phyloP scores from a whole-genome alignment of 139 green algal species.

The Micractinium sp. region DNA sequence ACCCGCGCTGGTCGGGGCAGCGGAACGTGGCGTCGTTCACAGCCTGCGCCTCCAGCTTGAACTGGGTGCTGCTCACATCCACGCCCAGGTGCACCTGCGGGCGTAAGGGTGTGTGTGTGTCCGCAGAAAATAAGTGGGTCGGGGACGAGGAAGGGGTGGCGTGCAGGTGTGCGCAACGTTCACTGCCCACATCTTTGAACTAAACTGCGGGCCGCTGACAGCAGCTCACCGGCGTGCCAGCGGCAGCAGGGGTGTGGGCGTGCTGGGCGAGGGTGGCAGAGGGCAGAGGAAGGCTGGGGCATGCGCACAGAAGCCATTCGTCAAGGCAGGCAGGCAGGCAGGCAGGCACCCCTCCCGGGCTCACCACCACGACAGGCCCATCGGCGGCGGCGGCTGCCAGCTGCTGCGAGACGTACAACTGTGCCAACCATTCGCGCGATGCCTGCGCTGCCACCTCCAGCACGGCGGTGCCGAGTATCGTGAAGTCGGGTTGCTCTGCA shows the following conservation, averaged over 20 bases:
- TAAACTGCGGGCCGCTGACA: no score
- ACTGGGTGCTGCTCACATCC: conserved; percentile 4
- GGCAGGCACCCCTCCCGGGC: not conserved
- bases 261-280: no score
- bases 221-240: no score
- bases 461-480: not conserved
- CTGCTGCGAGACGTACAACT: not conserved
- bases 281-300: not conserved
- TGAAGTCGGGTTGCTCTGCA: not conserved
- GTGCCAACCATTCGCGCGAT: not conserved
- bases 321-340: not conserved
- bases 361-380: conserved; percentile 11
- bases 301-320: no score
- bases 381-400: not conserved
- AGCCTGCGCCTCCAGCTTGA: conserved; percentile 52
- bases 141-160: not conserved
- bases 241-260: no score
- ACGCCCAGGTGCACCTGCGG: conserved; percentile 55
- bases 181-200: no score
- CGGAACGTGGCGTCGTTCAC: conserved; percentile 59
- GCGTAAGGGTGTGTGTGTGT: no score
- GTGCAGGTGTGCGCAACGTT: not conserved
- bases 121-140: no score
- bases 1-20: conserved; percentile 44
- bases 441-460: conserved; percentile 12